A percentile compares a stretch with the other conserved stretches of the same genome.
phyloP scores from a whole-genome alignment of 345 rosid genomes.

The Balakata baccata region DNA sequence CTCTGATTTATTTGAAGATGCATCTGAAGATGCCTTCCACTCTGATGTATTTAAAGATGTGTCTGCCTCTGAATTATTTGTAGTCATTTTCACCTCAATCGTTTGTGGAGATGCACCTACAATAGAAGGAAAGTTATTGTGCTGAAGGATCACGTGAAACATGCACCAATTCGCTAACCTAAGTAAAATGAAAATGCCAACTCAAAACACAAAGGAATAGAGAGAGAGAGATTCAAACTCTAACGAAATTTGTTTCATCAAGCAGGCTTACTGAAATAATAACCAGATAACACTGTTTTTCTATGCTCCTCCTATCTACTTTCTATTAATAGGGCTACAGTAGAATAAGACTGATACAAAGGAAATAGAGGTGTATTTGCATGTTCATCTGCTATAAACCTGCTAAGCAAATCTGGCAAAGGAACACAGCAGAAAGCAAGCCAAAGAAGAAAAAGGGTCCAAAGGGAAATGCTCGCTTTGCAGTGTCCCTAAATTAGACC shows the following conservation, averaged over 20 bases:
- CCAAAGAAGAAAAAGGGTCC: too few relatives aligned
- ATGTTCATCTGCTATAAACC: neutral
- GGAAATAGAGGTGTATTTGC: neutral
- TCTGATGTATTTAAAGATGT: conserved; percentile 13
- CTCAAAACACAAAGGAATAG: too few relatives aligned
- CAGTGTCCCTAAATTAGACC: too few relatives aligned
- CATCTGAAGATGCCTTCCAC: conserved; percentile 12
- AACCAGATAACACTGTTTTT: too few relatives aligned
- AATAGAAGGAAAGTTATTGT: neutral
- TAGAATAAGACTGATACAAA: neutral
- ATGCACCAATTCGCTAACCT: too few relatives aligned
- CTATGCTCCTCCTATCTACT: neutral
- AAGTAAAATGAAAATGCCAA: neutral
- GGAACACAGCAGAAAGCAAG: neutral
- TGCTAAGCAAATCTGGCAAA: neutral
- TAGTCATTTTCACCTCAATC: conserved; percentile 26
- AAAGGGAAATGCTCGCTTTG: too few relatives aligned
- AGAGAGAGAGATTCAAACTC: too few relatives aligned
- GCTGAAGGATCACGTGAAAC: neutral
- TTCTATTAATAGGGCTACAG: too few relatives aligned
- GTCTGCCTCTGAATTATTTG: conserved; percentile 20
- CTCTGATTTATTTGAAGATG: conserved; percentile 12
- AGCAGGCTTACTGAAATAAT: too few relatives aligned
- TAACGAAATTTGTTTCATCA: too few relatives aligned
- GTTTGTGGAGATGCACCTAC: conserved; percentile 45